Base-by-base conservation (phyloP, 768 basidiomycete genomes). In the Kondoa subrosea region DNA sequence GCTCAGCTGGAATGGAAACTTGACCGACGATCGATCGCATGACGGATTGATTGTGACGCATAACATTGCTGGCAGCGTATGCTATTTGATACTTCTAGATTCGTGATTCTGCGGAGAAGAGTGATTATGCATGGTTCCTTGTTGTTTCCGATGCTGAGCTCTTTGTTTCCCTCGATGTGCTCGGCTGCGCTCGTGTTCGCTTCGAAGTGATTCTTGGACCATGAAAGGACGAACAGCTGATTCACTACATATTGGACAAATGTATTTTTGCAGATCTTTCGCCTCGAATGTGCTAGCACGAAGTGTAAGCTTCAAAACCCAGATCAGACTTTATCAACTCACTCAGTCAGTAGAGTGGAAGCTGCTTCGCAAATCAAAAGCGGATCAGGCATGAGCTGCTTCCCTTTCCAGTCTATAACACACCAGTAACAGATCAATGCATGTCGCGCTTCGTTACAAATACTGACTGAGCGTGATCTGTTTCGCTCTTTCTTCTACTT, bases 161-260 rank as follows among this genome's bases (percentile, higher is more conserved):
- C n/a, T n/a, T n/a, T n/a, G n/a, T 50, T 50, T 50, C 21, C 40
- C 61, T 63, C 61, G 16, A 32, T 63, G 61, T 16, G 27, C 26
- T 32, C 34, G 30, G 61, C n/a, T 26, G 8, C 30, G 15, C 12
- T 31, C 29, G 30, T 63, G 61, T 3, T 3, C 30, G 29, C 34
- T 17, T 8, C 27, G 2, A 31, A 31, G 61, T 14, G 3, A 15
- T 16, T 27, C 27, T 3, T 27, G 8, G 29, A 69, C 59, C 21
- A 69, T 59, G 58, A 69, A 61, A 1, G 69, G 69, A n/a, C 69
- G 56, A 31, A 14, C 32, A 2, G 66, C 15, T 27, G 66, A 33
- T 2, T 16, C 58, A 14, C 66, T 67, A 50, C 69, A 69, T 17
- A 66, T 34, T 3, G 33, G 30, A 34, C 69, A 69, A 3, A 2